Conservation (phyloP, 176 grass and related monocot genomes). For the Cocos nucifera region DNA sequence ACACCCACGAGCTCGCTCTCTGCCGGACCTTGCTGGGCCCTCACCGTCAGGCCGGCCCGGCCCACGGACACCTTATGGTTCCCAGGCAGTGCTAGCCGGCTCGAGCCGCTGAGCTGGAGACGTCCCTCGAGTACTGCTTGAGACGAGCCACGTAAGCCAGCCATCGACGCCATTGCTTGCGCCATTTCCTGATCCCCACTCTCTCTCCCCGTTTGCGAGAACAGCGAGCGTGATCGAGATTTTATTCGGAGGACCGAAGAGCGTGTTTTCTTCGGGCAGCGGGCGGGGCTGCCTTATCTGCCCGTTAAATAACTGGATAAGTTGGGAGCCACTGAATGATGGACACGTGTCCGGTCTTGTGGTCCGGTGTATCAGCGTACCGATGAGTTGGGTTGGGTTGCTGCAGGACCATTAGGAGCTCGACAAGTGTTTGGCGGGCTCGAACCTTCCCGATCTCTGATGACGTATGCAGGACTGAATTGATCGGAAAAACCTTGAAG, state of each 20-base stretch:
- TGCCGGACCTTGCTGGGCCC: slow-evolving; percentile 28
- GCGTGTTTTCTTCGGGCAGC: background rate
- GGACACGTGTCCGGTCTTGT: slow-evolving; percentile 28
- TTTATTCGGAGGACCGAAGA: slow-evolving; percentile 2
- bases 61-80: background rate
- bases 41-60: slow-evolving; percentile 33
- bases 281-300: slow-evolving; percentile 42
- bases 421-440: slow-evolving; percentile 17
- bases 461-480: too few species aligned
- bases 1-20: slow-evolving; percentile 34
- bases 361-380: background rate
- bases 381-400: slow-evolving; percentile 30
- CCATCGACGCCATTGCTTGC: slow-evolving; percentile 93
- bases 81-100: background rate
- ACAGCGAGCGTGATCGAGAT: slow-evolving; percentile 19
- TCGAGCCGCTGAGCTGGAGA: slow-evolving; percentile 19
- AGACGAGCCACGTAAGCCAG: slow-evolving; percentile 47
- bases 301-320: slow-evolving; percentile 39
- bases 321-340: slow-evolving; percentile 29
- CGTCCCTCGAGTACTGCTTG: slow-evolving; percentile 39
- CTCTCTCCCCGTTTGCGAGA: background rate
- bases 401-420: background rate
- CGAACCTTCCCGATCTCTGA: too few species aligned
- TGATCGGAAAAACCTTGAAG: too few species aligned
- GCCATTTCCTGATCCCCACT: slow-evolving; percentile 37